These are phyloP conservation scores for Trypanosoma avium DNA, from an alignment of 208 protist genomes.

Conservation along the genomic window DNA sequence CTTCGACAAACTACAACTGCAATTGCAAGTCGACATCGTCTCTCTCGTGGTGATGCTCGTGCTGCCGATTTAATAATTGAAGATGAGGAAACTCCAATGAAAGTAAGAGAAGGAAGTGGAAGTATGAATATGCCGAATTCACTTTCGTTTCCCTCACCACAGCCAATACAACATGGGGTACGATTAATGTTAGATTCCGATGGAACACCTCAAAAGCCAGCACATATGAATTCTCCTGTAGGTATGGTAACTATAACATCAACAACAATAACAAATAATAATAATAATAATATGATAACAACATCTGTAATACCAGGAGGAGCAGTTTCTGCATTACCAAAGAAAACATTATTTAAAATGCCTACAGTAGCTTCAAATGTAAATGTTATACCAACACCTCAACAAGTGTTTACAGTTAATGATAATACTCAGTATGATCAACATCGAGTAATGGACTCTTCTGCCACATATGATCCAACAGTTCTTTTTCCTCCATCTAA, in stretches of 20 bases:
- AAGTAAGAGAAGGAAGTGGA: neutral
- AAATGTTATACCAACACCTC: neutral
- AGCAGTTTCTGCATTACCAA: constrained; percentile 32
- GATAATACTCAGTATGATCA: constrained; percentile 22
- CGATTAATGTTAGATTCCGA: constrained; percentile 27
- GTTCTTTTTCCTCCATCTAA: neutral
- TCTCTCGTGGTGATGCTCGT: constrained; percentile 28
- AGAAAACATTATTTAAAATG: constrained; percentile 43
- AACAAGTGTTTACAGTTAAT: constrained; percentile 1
- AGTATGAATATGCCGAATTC: too few species aligned
- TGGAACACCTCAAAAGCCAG: constrained; percentile 12
- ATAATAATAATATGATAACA: neutral
- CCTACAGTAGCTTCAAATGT: neutral
- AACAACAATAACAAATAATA: neutral
- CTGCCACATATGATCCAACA: constrained; percentile 34
- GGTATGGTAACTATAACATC: constrained; percentile 16
- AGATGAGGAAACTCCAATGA: constrained; percentile 6
- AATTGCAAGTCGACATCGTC: constrained; percentile 43
- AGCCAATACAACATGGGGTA: neutral
- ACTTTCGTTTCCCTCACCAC: neutral
- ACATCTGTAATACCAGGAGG: constrained; percentile 9
- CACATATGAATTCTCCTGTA: neutral
- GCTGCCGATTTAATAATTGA: constrained; percentile 20
- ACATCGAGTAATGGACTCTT: neutral
- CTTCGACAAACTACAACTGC: constrained; percentile 49